These are phyloP conservation scores for Neospora caninum DNA, from an alignment of 169 alveolate species.

Conservation along the genomic window DNA sequence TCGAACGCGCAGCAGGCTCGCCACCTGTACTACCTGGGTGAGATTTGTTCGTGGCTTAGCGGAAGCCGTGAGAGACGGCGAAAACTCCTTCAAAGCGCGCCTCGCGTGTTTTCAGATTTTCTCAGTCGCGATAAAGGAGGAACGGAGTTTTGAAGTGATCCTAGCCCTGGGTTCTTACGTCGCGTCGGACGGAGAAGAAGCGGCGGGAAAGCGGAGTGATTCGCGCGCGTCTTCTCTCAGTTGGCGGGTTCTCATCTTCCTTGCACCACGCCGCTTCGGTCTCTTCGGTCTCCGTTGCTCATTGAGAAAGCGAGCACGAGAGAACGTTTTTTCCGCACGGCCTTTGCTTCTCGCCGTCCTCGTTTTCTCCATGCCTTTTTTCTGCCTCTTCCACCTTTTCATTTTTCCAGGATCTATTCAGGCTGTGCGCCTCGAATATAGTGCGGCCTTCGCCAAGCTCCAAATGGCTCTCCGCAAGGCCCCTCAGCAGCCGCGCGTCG, in stretches of 20 bases:
- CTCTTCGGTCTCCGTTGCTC: no score
- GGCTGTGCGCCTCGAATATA: slow-evolving; percentile 94
- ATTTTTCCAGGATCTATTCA: slow-evolving; percentile 80
- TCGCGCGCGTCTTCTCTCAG: no score
- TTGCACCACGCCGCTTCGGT: not conserved
- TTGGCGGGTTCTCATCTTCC: not conserved
- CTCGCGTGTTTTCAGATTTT: no score
- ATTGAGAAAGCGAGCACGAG: no score
- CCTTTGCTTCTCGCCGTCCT: not conserved
- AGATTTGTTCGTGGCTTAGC: not conserved
- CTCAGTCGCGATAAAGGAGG: no score
- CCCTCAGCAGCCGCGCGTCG: slow-evolving; percentile 90
- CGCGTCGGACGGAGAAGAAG: no score
- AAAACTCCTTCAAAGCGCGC: not conserved
- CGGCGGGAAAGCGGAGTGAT: no score
- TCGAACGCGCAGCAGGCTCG: slow-evolving; percentile 95
- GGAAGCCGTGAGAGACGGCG: not conserved
- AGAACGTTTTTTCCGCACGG: no score
- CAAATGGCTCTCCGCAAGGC: slow-evolving; percentile 91
- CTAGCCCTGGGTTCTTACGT: no score
- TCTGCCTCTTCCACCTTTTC: not conserved
- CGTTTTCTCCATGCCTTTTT: not conserved
- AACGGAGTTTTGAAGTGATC: no score
- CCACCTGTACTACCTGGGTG: slow-evolving; percentile 92
- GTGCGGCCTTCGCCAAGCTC: slow-evolving; percentile 90